Conservation (phyloP, 2,329 filamentous ascomycete genomes). For the Fusarium camptoceras region DNA sequence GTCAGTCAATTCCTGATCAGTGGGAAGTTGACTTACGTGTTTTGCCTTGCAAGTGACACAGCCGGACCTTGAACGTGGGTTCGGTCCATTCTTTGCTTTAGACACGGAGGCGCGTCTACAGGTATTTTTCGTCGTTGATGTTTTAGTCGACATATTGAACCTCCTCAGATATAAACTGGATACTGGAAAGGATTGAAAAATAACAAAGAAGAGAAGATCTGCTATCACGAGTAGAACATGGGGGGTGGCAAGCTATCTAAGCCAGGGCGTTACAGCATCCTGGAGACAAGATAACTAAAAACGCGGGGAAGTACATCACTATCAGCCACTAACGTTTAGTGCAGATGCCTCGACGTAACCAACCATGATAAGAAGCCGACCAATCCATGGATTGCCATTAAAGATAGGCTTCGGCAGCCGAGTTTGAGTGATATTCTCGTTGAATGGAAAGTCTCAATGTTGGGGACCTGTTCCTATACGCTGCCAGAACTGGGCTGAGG, state of each 20-base stretch:
- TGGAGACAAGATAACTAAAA: conserved; percentile 34
- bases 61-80: conserved; percentile 47
- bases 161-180: no score
- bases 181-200: neutral
- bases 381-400: neutral
- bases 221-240: conserved; percentile 5
- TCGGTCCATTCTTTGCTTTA: conserved; percentile 31
- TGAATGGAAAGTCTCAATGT: neutral
- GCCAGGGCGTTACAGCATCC: neutral
- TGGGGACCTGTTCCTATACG: neutral
- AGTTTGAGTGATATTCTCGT: neutral
- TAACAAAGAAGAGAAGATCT: conserved; percentile 13
- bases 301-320: conserved; percentile 40
- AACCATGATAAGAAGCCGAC: conserved; percentile 26
- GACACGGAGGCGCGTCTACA: conserved; percentile 17
- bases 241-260: conserved; percentile 29
- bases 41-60: conserved; percentile 50
- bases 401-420: conserved; percentile 23
- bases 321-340: conserved; percentile 35
- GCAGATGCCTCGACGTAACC: conserved; percentile 1
- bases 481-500: neutral
- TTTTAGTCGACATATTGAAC: conserved; percentile 34
- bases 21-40: conserved; percentile 23
- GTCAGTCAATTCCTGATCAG: neutral
- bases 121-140: conserved; percentile 11